phyloP scores from a whole-genome alignment of 495 filamentous ascomycete species.

The Hamigera avellanea region DNA sequence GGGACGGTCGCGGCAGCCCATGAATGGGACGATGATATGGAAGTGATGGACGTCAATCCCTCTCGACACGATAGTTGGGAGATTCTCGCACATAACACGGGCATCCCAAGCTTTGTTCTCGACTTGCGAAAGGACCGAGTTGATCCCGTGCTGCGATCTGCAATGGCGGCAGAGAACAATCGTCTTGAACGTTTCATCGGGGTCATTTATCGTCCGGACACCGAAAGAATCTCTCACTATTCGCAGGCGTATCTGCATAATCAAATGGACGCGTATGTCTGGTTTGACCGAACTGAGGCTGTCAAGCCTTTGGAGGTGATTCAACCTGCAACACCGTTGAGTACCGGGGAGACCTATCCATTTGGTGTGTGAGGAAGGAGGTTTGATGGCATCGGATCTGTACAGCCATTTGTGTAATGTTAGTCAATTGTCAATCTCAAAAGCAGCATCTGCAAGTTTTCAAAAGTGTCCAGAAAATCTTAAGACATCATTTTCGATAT shows the following conservation, averaged over 20 bases:
- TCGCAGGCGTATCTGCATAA: slow-evolving; percentile 39
- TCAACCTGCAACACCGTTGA: slow-evolving; percentile 36
- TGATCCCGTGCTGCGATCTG: slow-evolving; percentile 23
- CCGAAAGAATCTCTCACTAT: slow-evolving; percentile 44
- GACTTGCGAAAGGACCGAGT: slow-evolving; percentile 33
- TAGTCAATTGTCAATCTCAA: too few species aligned
- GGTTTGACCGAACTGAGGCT: slow-evolving; percentile 43
- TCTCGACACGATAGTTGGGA: slow-evolving; percentile 35
- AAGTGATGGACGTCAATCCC: slow-evolving; percentile 36
- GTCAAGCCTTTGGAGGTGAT: slow-evolving; percentile 39
- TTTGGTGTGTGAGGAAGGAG: slow-evolving; percentile 36
- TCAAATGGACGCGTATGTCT: slow-evolving; percentile 46
- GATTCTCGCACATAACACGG: slow-evolving; percentile 30
- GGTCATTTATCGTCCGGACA: slow-evolving; percentile 47
- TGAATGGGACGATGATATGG: slow-evolving; percentile 46
- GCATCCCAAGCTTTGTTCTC: slow-evolving; percentile 33
- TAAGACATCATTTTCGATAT: too few species aligned
- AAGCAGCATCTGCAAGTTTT: too few species aligned
- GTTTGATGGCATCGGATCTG: too few species aligned
- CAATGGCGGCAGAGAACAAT: slow-evolving; percentile 23
- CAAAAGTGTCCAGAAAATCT: too few species aligned
- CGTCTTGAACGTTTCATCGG: slow-evolving; percentile 45
- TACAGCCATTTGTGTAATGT: too few species aligned
- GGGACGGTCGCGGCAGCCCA: slow-evolving; percentile 46
- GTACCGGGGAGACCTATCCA: slow-evolving; percentile 44